Evolutionary conservation across 2,329 filamentous ascomycete species (phyloP), one percentile per base, ranked within the genome.

Genomic region (Ceratocystis lukuohia): DNA sequence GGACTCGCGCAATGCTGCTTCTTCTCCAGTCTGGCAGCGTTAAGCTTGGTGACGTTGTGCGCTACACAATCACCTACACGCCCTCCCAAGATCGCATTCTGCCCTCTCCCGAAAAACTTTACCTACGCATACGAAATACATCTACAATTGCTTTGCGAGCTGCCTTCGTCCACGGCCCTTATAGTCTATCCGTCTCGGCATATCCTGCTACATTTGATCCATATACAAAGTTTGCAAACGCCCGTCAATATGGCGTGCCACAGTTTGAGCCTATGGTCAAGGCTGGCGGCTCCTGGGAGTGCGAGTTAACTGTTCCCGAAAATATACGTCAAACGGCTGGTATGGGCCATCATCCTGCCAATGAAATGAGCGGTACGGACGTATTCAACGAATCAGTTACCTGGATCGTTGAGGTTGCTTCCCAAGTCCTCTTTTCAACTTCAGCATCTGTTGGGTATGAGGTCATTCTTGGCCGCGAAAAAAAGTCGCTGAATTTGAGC

Each of bases 221-320:
- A 1, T 91, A 96, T 76, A 79, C 81, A 70, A 91, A 90, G 74
- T 86, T 88, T 71, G 83, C 86, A 67, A 80, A 87, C 64, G 82
- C 87, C 1, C 82, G 85, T 64, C 80, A 80, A 64, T 86, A 91
- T 77, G 90, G 89, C 61, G 82, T 88, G 1, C 94, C 94, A 17
- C 89, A 96, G 71, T 99, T 94, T 72, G 94, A 99, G 76, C 93
- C 94, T 61, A 93, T 96, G 79, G 82, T 99, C 73, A 97, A 97
- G 79, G 92, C 94, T 7, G 94, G 92, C 37, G 92, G 91, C 5
- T 85, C 82, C 59, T 99, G 92, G 88, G 84, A 86, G 71, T 88
- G 90, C 67, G 84, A 86, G 72, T 82, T 99, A 69, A 80, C 84
- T 4, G 86, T 99, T 0, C 93, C 93, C 0, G 87, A 93, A 65